phyloP scores from a whole-genome alignment of 2,329 filamentous ascomycete genomes.

The Diaporthe vaccinii region DNA sequence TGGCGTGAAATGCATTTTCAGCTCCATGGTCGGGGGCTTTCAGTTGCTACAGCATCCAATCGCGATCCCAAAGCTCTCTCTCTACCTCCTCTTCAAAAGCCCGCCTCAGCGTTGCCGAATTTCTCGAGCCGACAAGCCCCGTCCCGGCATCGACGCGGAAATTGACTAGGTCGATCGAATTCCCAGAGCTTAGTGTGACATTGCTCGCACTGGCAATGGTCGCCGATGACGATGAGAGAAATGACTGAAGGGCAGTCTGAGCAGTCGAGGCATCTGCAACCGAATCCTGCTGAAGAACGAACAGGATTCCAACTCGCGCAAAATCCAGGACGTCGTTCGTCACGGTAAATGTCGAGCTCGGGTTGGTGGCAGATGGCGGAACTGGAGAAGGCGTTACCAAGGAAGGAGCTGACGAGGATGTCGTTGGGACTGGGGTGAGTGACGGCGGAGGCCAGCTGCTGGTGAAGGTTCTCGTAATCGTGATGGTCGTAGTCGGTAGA shows the following conservation, averaged over 20 bases:
- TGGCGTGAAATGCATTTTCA: neutral
- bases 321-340: conserved; percentile 74
- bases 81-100: conserved; percentile 9
- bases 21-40: too few relatives aligned
- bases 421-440: conserved; percentile 47
- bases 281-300: conserved; percentile 69
- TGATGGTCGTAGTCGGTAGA: conserved; percentile 43
- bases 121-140: conserved; percentile 45
- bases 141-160: conserved; percentile 57
- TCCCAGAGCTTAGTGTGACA: conserved; percentile 53
- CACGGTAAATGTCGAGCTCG: conserved; percentile 59
- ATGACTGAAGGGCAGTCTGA: conserved; percentile 66
- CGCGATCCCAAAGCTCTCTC: conserved; percentile 5
- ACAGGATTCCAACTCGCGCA: conserved; percentile 72
- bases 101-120: conserved; percentile 28
- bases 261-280: conserved; percentile 65
- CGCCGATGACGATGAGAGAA: conserved; percentile 61
- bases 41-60: neutral
- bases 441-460: conserved; percentile 34
- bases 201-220: conserved; percentile 52
- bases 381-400: conserved; percentile 40
- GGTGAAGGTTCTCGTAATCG: conserved; percentile 49
- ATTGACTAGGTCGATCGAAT: conserved; percentile 65
- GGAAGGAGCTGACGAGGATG: conserved; percentile 43
- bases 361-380: conserved; percentile 43